A percentile compares a stretch with the other conserved stretches of the same genome.
phyloP scores from a whole-genome alignment of 768 basidiomycete species.

The Phanerochaete sordida region DNA sequence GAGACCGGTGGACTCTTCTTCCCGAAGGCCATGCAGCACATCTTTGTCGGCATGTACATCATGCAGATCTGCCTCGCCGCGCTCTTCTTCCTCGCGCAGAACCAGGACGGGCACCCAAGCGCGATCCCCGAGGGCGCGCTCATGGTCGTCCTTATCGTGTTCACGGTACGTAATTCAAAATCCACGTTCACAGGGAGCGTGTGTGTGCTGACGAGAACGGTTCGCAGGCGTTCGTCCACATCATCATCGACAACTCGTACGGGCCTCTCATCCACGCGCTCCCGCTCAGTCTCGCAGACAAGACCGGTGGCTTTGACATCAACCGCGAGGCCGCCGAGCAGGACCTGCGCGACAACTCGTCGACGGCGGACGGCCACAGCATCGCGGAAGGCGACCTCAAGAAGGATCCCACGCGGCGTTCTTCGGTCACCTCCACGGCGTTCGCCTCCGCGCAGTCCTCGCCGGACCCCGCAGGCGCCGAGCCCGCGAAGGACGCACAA shows the following conservation, averaged over 20 bases:
- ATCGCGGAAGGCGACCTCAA: neutral
- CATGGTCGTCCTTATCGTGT: constrained; percentile 79
- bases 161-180: constrained; percentile 57
- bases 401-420: neutral
- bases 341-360: constrained; percentile 16
- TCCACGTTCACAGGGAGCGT: neutral
- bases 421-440: neutral
- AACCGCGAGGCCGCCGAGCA: constrained; percentile 17
- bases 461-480: neutral
- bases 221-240: constrained; percentile 63
- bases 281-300: constrained; percentile 76
- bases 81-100: constrained; percentile 83
- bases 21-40: constrained; percentile 89
- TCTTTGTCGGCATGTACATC: constrained; percentile 93
- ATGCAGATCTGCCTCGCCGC: constrained; percentile 83
- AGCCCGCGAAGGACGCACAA: too few species aligned
- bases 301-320: constrained; percentile 39
- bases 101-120: constrained; percentile 47
- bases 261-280: constrained; percentile 71
- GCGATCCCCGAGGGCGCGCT: constrained; percentile 74
- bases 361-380: constrained; percentile 5
- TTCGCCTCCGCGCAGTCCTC: neutral
- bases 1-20: constrained; percentile 96
- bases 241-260: constrained; percentile 75
- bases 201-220: neutral